Base-by-base conservation (phyloP, 31 red algal genomes). In the Odonthalia washingtoniensis region DNA sequence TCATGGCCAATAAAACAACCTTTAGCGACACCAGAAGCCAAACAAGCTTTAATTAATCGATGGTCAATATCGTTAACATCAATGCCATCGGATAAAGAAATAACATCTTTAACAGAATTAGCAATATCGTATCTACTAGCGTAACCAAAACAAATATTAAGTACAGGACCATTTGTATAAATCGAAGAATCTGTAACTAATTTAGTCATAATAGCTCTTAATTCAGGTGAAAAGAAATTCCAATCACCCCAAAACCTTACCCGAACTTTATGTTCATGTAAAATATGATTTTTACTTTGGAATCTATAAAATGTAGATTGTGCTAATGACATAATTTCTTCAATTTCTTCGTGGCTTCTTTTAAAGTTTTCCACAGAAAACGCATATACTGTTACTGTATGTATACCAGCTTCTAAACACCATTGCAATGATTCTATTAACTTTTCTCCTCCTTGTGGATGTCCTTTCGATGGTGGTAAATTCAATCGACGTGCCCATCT, bases 331-430 rank as follows among this genome's bases (percentile, higher is more conserved):
- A 99, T 91, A 35, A 99, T 82, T 5, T 75, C 79, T 34, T 81
- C 63, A 3, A 95, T 90, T 53, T 99, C 97, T 0, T 44, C 72
- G 3, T 42, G 70, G 2, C 88, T 43, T 38, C 97, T 80, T 70
- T 97, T 97, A 74, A 95, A 99, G 78, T 99, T 99, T 74, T 99
- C 97, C 14, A 97, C 60, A 9, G 97, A 96, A 78, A 97, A 99
- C 4, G 97, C 97, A 67, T 91, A 99, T 5, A 99, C 95, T 1
- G 94, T 99, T 0, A 99, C 87, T 39, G 70, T 87, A 28, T 72
- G 37, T 2, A 99, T 81, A 1, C 94, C 92, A 4, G 86, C 90
- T 33, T 94, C 93, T 30, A 91, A 78, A 83, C 97, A 99, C 95
- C 97, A 97, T 57, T 95, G 81, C 46, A 96, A 85, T 21, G 90